phyloP scores from a whole-genome alignment of 306 rosid species.

The Pueraria montana region DNA sequence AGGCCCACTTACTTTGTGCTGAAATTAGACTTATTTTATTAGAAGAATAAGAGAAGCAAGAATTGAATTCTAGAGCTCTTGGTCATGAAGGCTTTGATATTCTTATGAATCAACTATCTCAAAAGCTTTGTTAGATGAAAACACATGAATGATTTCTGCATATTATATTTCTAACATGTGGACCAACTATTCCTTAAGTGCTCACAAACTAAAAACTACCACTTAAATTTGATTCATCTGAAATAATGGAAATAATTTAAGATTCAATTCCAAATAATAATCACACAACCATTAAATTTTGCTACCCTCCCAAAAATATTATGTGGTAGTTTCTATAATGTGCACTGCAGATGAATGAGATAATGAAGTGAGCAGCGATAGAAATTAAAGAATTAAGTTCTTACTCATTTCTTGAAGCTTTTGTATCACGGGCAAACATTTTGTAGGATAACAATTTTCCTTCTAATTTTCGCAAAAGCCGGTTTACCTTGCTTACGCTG shows the following conservation, averaged over 20 bases:
- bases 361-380: conserved; percentile 16
- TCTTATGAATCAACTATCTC: not conserved
- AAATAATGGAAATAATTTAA: conserved; percentile 32
- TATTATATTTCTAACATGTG: conserved; percentile 16
- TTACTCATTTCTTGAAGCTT: conserved; percentile 95
- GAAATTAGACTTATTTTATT: not conserved
- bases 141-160: not conserved
- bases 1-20: not conserved
- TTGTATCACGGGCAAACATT: conserved; percentile 98
- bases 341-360: conserved; percentile 10
- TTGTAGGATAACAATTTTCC: conserved; percentile 90
- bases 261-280: conserved; percentile 21
- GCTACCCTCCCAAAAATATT: conserved; percentile 13
- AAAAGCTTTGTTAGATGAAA: not conserved
- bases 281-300: conserved; percentile 23
- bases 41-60: not conserved
- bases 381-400: conserved; percentile 48
- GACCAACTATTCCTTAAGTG: conserved; percentile 18
- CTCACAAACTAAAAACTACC: conserved; percentile 22
- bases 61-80: not conserved
- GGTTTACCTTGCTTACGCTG: conserved; percentile 72
- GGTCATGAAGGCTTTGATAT: not conserved
- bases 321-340: conserved; percentile 30
- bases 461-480: conserved; percentile 76
- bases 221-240: conserved; percentile 29